Evolutionary conservation across 805 yeast genomes (phyloP), one percentile per base, ranked within the genome.

Genomic region (Diddensiella transvaalensis): DNA sequence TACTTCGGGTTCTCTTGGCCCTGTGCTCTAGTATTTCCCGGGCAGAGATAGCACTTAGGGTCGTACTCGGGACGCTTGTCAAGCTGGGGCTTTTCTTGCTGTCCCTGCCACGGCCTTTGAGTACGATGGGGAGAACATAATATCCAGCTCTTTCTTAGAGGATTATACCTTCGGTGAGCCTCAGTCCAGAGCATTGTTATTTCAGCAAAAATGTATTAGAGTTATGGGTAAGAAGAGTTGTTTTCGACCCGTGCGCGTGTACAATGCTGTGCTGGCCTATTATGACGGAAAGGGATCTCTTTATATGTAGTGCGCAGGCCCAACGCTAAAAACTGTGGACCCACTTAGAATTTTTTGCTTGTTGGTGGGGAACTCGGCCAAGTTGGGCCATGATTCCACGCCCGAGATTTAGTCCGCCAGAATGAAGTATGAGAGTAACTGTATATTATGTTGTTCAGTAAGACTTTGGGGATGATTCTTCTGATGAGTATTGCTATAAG

Each of bases 81-180:
- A 40, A 63, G 69, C 46, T 62, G 58, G 13, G 72, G 63, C 30
- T 69, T 70, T 61, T 84, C 90, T 54, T 79, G 73, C 52, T 81
- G 86, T 32, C 90, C 90, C 62, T 80, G 85, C 90, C 90, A 84
- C 18, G 91, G 90, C 55, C 91, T 72, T 63, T 82, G 81, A 24
- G 88, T 79, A 49, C 90, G 70, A 60, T 84, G 91, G 3, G 91
- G 90, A 13, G 88, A 82, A 44, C 84, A 83, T 44, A 84, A 70
- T 22, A 84, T 80, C 79, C 83, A 82, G n/a, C 75, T 65, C 46
- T 78, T 77, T n/a, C 83, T 74, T 53, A 84, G 72, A 3, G 87
- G 88, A 58, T 84, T 84, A 65, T 70, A 79, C 43, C 91, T 73
- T 55, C 87, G 76, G 60, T 84, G 90, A 1, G 87, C 50, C 48